Base-by-base conservation (phyloP, 2,329 filamentous ascomycete genomes). In the Hysterium pulicare region DNA sequence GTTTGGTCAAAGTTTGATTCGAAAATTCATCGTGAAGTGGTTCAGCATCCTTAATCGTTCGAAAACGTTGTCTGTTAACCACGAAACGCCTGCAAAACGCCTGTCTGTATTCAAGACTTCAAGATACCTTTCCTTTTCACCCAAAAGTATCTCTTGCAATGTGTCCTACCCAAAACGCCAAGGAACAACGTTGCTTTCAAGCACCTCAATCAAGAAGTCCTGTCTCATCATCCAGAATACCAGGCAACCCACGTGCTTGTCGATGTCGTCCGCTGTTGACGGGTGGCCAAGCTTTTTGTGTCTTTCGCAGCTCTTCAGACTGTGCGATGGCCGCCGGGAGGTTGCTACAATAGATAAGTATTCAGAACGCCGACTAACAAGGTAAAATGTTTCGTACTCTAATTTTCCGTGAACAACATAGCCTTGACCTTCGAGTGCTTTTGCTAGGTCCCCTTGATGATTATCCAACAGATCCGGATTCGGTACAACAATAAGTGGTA, bases 371-470 rank as follows among this genome's bases (percentile, higher is more conserved):
- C 13, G 17, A 15, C 16, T 44, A 13, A 15, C 8, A 8, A 23
- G 17, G 8, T 2, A 5, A 1, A 5, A n/a, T 2, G 19, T 15
- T 26, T 13, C 77, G 42, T 75, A 89, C 84, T 77, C 74, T 32
- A 88, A 69, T 40, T 75, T 71, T 9, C 85, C 86, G 54, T 83
- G 77, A n/a, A 90, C 75, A 2, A 88, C 81, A 67, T 94, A 95
- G 19, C 85, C 84, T 52, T 88, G 80, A 19, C 74, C 71, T 23
- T 85, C 79, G 43, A 97, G 77, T 51, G 87, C 83, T 38, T 82
- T 74, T 1, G 91, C 91, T 41, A 98, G 78, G 64, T 97, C 89
- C 16, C 82, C 78, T 67, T 98, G 93, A 62, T 98, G 93, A 57
- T 98, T 91, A 59, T 94, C 83, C 55, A 95, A 77, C 0, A 98